phyloP scores from a whole-genome alignment of 2,329 filamentous ascomycete species.

The Aspergillus brasiliensis region DNA sequence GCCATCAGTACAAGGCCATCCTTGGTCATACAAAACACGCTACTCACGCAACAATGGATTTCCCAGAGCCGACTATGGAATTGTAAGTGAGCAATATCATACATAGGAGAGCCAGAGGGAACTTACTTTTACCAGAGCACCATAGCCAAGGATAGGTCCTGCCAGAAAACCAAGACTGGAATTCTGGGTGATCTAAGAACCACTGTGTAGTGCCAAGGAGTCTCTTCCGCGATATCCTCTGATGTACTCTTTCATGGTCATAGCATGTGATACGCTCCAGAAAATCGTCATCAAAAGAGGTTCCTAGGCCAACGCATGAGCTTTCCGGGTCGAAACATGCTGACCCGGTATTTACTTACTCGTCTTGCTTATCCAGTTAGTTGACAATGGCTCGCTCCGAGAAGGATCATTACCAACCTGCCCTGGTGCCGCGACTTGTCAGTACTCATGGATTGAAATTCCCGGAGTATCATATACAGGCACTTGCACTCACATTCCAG shows the following conservation, averaged over 20 bases:
- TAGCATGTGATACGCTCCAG: constrained; percentile 22
- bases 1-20: neutral
- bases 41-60: constrained; percentile 19
- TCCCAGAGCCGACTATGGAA: constrained; percentile 16
- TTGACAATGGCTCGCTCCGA: neutral
- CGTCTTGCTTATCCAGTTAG: neutral
- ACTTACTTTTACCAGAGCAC: constrained; percentile 26
- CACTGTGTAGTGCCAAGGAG: constrained; percentile 23
- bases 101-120: no score
- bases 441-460: no score
- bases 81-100: neutral
- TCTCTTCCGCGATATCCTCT: constrained; percentile 22
- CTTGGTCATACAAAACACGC: no score
- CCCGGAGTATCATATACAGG: neutral
- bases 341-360: neutral
- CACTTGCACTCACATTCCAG: neutral
- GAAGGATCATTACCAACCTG: neutral
- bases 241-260: constrained; percentile 22
- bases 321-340: neutral
- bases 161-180: constrained; percentile 20
- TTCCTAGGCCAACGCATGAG: neutral
- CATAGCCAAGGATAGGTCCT: constrained; percentile 17
- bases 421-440: neutral
- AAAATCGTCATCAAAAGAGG: neutral
- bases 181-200: constrained; percentile 18